A percentile compares a stretch with the other conserved stretches of the same genome.
Evolutionary conservation across 2,329 filamentous ascomycete genomes (phyloP).

Genomic region (Talaromyces albobiverticillius): DNA sequence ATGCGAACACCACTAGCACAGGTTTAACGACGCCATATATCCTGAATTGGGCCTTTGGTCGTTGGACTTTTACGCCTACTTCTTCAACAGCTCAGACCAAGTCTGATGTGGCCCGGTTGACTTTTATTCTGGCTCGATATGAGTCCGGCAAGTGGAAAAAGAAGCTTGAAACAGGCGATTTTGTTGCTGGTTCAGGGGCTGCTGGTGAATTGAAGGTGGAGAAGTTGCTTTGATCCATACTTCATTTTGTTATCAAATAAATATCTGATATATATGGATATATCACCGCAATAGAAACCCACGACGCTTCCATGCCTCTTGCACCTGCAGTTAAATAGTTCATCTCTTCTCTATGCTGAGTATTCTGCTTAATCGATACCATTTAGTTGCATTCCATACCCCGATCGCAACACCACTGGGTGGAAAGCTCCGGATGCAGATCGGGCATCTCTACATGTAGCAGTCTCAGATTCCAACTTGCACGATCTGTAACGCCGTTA

Average conservation of each 20-base stretch:
- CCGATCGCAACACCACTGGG: too few species aligned
- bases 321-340: too few species aligned
- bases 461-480: too few species aligned
- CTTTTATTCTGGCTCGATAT: constrained; percentile 46
- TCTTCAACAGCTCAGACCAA: constrained; percentile 31
- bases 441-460: too few species aligned
- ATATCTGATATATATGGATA: too few species aligned
- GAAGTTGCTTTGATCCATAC: constrained; percentile 26
- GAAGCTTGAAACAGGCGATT: constrained; percentile 40
- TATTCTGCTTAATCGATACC: too few species aligned
- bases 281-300: too few species aligned
- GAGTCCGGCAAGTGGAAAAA: constrained; percentile 50
- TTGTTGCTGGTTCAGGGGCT: constrained; percentile 27
- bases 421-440: too few species aligned
- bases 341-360: too few species aligned
- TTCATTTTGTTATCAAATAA: neutral
- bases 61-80: constrained; percentile 80
- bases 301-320: too few species aligned
- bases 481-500: too few species aligned
- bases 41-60: constrained; percentile 95
- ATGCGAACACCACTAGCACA: constrained; percentile 27
- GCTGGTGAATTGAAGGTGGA: constrained; percentile 31
- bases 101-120: constrained; percentile 38
- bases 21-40: constrained; percentile 65
- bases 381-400: too few species aligned